Base-by-base conservation (phyloP, 805 yeast species). In the Cyberlindnera euphorbiae region DNA sequence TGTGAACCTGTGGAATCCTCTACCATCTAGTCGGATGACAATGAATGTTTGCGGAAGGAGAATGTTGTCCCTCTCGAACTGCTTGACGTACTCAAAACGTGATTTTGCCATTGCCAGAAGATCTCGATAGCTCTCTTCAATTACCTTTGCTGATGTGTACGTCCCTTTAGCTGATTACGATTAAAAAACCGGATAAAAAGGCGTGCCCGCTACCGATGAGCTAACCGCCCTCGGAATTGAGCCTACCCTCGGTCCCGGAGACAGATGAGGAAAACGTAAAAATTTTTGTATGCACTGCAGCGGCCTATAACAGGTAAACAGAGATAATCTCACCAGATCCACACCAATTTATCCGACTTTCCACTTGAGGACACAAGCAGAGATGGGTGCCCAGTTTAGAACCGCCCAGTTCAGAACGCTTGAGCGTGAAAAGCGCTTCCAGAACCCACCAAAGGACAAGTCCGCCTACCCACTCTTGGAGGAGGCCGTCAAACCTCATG, bases 401-500 rank as follows among this genome's bases (percentile, higher is more conserved):
- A 65, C 70, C 11, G 71, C 71, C 17, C 60, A 64, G 38, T 69
- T 69, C 54, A 63, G 59, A 58, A 93, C 99, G 30, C 69, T 93
- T 51, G 95, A 88, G 60, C 79, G 96, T 53, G 97, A 90, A 56
- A 58, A 71, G 43, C 74, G 94, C 49, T 93, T 87, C 66, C 73
- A 75, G 50, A 79, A 85, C 57, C 98, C 98, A 31, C 95, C 97
- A 34, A 80, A 77, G 63, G 95, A 85, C 54, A 75, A 82, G 58
- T 71, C 86, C 21, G 85, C 85, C 7, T 90, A 66, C 53, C 96
- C 96, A 12, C 63, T 88, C 27, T 71, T 93, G 25, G 74, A 75
- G 40, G 95, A 87, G 45, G 97, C 98, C 12, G 93, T 93, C 27
- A 77, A 78, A 39, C 98, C 98, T 5, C 98, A 93, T 59, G 75